These are phyloP conservation scores for Microdochium paspali DNA, from an alignment of 2,329 filamentous ascomycete species.

Conservation along the genomic window DNA sequence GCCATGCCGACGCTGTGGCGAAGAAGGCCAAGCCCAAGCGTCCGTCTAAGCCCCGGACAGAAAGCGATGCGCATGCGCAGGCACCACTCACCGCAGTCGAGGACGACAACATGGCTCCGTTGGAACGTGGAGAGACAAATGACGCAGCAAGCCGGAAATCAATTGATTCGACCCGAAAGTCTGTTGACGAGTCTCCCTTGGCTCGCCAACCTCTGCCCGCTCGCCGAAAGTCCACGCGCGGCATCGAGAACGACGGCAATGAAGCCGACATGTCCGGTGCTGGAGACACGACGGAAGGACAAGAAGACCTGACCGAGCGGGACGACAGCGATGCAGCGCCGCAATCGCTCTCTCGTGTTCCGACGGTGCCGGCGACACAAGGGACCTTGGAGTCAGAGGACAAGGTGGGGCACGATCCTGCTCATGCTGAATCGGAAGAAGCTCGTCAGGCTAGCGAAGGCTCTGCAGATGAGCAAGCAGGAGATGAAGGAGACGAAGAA, in stretches of 20 bases:
- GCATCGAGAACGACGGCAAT: constrained; percentile 45
- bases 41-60: constrained; percentile 57
- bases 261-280: constrained; percentile 57
- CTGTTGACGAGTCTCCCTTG: constrained; percentile 34
- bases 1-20: constrained; percentile 66
- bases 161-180: constrained; percentile 2
- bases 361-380: constrained; percentile 24
- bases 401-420: constrained; percentile 14
- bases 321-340: constrained; percentile 64
- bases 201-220: constrained; percentile 30
- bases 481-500: constrained; percentile 65
- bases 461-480: constrained; percentile 40
- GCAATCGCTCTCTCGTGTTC: constrained; percentile 26
- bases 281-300: constrained; percentile 53
- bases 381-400: constrained; percentile 17
- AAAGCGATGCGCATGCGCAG: constrained; percentile 31
- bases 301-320: constrained; percentile 54
- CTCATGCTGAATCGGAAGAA: constrained; percentile 34
- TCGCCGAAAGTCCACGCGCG: constrained; percentile 44
- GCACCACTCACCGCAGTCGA: constrained; percentile 21
- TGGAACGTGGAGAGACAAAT: constrained; percentile 37
- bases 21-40: constrained; percentile 67
- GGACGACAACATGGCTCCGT: constrained; percentile 21
- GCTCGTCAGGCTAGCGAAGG: constrained; percentile 27
- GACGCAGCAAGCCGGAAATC: constrained; percentile 40